Evolutionary conservation across 768 basidiomycete species (phyloP).

Genomic region (Terana coerulea): DNA sequence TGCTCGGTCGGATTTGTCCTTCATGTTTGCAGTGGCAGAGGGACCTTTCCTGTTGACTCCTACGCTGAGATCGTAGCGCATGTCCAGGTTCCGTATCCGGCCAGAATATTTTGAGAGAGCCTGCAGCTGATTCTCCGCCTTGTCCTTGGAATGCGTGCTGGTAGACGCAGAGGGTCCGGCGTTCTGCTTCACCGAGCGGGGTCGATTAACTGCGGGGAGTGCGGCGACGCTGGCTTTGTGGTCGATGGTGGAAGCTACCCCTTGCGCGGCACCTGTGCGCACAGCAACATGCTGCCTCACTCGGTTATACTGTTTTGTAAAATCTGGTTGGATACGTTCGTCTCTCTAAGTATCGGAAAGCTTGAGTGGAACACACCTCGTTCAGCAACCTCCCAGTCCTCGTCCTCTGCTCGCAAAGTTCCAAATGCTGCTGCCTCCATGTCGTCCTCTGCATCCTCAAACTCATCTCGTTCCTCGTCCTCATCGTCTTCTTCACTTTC

Average conservation of each 20-base stretch:
- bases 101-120: conserved; percentile 76
- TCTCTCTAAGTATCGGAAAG: not conserved
- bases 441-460: conserved; percentile 38
- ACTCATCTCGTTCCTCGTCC: conserved; percentile 37
- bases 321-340: conserved; percentile 54
- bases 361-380: conserved; percentile 47
- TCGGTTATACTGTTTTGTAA: conserved; percentile 98
- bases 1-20: conserved; percentile 96
- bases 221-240: conserved; percentile 49
- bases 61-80: conserved; percentile 61
- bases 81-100: conserved; percentile 69
- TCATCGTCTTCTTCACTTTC: conserved; percentile 35
- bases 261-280: conserved; percentile 65
- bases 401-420: conserved; percentile 66
- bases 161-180: conserved; percentile 6
- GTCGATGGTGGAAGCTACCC: conserved; percentile 49
- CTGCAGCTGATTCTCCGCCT: conserved; percentile 67
- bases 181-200: conserved; percentile 35
- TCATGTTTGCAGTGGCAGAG: conserved; percentile 79
- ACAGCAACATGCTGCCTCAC: conserved; percentile 88
- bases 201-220: conserved; percentile 71
- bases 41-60: conserved; percentile 93
- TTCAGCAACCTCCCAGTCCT: conserved; percentile 87
- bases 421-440: conserved; percentile 34
- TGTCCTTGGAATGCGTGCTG: conserved; percentile 42